Evolutionary conservation across 768 basidiomycete genomes (phyloP).

Genomic region (Crepidotus variabilis): DNA sequence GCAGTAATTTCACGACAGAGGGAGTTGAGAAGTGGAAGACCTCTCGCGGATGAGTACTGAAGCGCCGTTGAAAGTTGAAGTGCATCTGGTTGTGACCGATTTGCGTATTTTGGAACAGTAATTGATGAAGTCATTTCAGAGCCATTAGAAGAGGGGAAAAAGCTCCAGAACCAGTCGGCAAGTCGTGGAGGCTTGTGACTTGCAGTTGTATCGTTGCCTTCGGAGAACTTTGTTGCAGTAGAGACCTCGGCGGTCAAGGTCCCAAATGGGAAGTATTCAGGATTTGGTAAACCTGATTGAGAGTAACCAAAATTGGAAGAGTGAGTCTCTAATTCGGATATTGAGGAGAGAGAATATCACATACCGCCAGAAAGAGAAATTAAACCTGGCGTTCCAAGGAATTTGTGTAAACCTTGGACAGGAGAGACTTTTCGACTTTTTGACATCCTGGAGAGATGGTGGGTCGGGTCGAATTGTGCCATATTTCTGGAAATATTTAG

Average conservation of each 20-base stretch:
- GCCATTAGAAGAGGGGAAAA: constrained; percentile 28
- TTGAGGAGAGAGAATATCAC: too few species aligned
- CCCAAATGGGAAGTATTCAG: constrained; percentile 70
- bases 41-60: constrained; percentile 60
- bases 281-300: constrained; percentile 54
- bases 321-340: too few species aligned
- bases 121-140: constrained; percentile 25
- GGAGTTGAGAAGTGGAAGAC: constrained; percentile 51
- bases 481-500: too few species aligned
- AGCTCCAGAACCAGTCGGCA: constrained; percentile 59
- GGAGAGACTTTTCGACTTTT: too few species aligned
- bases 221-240: constrained; percentile 20
- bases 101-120: constrained; percentile 60
- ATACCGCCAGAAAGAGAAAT: too few species aligned
- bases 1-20: constrained; percentile 56
- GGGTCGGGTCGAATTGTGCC: too few species aligned
- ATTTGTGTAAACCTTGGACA: too few species aligned
- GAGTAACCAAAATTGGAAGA: too few species aligned
- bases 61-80: constrained; percentile 62
- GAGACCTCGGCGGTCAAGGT: constrained; percentile 54
- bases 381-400: too few species aligned
- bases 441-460: too few species aligned
- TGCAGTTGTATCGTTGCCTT: background rate
- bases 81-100: constrained; percentile 28
- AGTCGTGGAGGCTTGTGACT: constrained; percentile 17